Conservation (phyloP, 2,329 filamentous ascomycete genomes). For the Trichoderma atrobrunneum region DNA sequence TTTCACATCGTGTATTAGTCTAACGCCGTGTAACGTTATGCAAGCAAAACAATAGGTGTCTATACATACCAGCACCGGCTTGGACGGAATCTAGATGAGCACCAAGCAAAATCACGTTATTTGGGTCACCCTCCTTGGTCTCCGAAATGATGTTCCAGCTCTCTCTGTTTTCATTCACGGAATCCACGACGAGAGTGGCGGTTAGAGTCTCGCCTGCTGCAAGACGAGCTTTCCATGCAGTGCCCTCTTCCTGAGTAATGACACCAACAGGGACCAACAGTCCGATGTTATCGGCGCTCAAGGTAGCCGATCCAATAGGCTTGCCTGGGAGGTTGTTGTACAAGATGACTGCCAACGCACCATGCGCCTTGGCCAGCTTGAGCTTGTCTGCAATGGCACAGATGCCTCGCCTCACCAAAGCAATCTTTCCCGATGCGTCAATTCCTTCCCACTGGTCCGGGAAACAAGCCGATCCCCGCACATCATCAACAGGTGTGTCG, state of each 20-base stretch:
- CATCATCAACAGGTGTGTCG: conserved; percentile 37
- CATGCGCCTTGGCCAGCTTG: conserved; percentile 40
- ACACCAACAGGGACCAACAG: conserved; percentile 34
- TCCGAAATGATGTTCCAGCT: conserved; percentile 42
- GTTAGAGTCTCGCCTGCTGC: conserved; percentile 30
- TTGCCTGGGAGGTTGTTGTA: conserved; percentile 57
- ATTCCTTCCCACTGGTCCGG: conserved; percentile 42
- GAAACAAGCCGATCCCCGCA: conserved; percentile 38
- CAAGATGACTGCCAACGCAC: conserved; percentile 49
- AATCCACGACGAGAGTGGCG: conserved; percentile 34
- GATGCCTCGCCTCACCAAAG: conserved; percentile 43
- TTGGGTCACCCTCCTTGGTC: conserved; percentile 38
- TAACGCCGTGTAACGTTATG: neutral
- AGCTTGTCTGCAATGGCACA: conserved; percentile 44
- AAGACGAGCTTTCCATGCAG: conserved; percentile 33
- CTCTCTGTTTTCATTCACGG: conserved; percentile 32
- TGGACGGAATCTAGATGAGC: conserved; percentile 41
- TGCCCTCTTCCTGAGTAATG: conserved; percentile 32
- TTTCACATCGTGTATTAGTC: neutral
- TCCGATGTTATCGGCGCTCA: conserved; percentile 41
- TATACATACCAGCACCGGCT: conserved; percentile 32
- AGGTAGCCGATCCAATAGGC: conserved; percentile 44
- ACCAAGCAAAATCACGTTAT: conserved; percentile 41
- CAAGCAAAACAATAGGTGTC: neutral
- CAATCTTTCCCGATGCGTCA: conserved; percentile 42